phyloP scores from a whole-genome alignment of 352 stramenopile genomes.

The Globisporangium barbulae region DNA sequence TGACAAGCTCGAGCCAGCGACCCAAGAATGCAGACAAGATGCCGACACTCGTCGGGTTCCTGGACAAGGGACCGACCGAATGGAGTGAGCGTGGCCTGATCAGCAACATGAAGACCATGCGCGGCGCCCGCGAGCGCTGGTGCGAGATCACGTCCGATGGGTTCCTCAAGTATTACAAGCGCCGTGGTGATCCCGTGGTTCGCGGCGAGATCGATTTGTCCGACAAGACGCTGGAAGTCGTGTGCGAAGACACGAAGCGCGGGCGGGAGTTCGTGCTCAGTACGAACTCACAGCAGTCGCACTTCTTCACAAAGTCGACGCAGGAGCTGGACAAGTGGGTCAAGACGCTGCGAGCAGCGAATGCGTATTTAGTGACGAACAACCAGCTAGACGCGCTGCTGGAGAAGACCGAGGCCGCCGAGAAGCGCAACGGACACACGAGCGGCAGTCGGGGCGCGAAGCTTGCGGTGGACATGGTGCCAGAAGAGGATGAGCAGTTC shows the following conservation, averaged over 20 bases:
- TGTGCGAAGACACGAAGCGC: constrained; percentile 71
- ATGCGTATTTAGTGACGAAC: constrained; percentile 57
- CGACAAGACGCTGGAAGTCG: constrained; percentile 78
- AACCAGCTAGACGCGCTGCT: constrained; percentile 30
- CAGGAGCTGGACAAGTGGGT: constrained; percentile 80
- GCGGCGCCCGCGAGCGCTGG: constrained; percentile 79
- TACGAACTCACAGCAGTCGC: constrained; percentile 81
- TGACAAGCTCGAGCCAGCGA: constrained; percentile 10
- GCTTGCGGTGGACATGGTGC: constrained; percentile 26
- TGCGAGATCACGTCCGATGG: constrained; percentile 74
- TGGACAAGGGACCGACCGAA: constrained; percentile 86
- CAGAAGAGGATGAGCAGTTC: constrained; percentile 75
- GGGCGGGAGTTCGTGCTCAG: constrained; percentile 79
- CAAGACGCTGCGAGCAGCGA: constrained; percentile 66
- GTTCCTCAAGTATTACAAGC: constrained; percentile 86
- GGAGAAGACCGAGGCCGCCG: constrained; percentile 27
- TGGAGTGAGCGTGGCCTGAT: constrained; percentile 77
- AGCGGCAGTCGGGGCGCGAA: constrained; percentile 15
- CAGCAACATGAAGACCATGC: constrained; percentile 85
- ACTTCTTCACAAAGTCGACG: constrained; percentile 77
- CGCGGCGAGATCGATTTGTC: constrained; percentile 78
- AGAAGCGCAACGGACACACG: constrained; percentile 14
- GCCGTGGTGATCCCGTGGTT: constrained; percentile 75
- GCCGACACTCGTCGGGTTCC: constrained; percentile 68
- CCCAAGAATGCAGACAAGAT: constrained; percentile 54